Evolutionary conservation across 2,329 filamentous ascomycete species (phyloP).

Genomic region (Claviceps sp.): DNA sequence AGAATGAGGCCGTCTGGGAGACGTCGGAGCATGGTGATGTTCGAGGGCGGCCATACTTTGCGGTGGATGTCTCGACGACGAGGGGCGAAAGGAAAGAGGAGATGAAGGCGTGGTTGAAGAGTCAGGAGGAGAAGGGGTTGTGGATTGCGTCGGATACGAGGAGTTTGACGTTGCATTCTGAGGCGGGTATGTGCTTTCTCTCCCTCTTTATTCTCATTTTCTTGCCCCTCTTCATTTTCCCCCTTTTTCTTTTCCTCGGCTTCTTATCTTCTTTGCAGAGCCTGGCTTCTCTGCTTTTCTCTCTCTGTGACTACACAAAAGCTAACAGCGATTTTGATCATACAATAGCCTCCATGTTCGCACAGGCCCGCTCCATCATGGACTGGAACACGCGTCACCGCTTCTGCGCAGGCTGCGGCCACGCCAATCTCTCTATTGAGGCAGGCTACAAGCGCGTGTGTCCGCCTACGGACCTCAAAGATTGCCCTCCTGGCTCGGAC

Average conservation of each 20-base stretch:
- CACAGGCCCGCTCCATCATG: slow-evolving; percentile 72
- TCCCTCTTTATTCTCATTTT: not conserved
- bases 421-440: slow-evolving; percentile 65
- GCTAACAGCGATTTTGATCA: not conserved
- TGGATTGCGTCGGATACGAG: slow-evolving; percentile 55
- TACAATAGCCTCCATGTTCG: slow-evolving; percentile 69
- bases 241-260: not conserved
- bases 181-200: slow-evolving; percentile 40
- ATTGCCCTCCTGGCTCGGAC: slow-evolving; percentile 21
- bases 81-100: slow-evolving; percentile 51
- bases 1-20: not conserved
- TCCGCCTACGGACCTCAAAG: slow-evolving; percentile 51
- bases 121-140: slow-evolving; percentile 40
- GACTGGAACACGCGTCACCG: slow-evolving; percentile 93
- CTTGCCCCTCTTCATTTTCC: not conserved
- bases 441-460: slow-evolving; percentile 72
- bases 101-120: slow-evolving; percentile 34
- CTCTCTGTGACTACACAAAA: not conserved
- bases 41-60: slow-evolving; percentile 73
- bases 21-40: slow-evolving; percentile 48
- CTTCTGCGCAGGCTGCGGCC: slow-evolving; percentile 82
- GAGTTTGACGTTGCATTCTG: slow-evolving; percentile 43
- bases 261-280: not conserved
- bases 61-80: slow-evolving; percentile 71
- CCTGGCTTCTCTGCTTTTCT: not conserved